These are phyloP conservation scores for Metschnikowia lunata DNA, from an alignment of 805 yeast species.

Conservation along the genomic window DNA sequence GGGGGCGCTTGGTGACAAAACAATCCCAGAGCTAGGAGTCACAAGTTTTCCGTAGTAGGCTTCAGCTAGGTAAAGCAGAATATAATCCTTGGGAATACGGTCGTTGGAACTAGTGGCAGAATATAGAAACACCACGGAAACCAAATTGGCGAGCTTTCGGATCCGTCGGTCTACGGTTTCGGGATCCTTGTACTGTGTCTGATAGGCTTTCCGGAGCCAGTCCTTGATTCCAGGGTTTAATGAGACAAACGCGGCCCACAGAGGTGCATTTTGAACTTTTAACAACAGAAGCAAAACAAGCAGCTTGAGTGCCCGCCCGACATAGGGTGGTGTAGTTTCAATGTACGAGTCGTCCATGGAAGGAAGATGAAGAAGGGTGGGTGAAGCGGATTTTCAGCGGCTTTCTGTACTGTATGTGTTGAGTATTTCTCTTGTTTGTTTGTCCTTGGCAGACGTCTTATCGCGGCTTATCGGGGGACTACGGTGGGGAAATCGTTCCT, in stretches of 20 bases:
- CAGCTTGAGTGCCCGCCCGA: conserved; percentile 25
- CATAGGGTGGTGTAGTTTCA: conserved; percentile 1
- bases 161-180: conserved; percentile 15
- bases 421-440: too few species aligned
- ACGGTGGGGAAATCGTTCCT: too few species aligned
- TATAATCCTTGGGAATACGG: conserved; percentile 36
- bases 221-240: conserved; percentile 28
- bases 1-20: conserved; percentile 26
- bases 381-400: too few species aligned
- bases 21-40: conserved; percentile 31
- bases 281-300: conserved; percentile 22
- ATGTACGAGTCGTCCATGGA: conserved; percentile 16
- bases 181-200: conserved; percentile 6
- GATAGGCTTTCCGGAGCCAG: conserved; percentile 1
- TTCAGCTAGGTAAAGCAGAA: conserved; percentile 30
- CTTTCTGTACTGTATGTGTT: too few species aligned
- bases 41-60: conserved; percentile 29
- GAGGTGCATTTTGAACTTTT: conserved; percentile 22
- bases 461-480: too few species aligned
- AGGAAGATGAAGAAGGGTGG: too few species aligned
- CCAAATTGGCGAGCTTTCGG: conserved; percentile 21
- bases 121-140: conserved; percentile 23
- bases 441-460: too few species aligned
- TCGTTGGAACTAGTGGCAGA: conserved; percentile 23
- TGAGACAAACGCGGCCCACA: conserved; percentile 30